Conservation (phyloP, 345 rosid genomes). For the Zanthoxylum bungeanum region DNA sequence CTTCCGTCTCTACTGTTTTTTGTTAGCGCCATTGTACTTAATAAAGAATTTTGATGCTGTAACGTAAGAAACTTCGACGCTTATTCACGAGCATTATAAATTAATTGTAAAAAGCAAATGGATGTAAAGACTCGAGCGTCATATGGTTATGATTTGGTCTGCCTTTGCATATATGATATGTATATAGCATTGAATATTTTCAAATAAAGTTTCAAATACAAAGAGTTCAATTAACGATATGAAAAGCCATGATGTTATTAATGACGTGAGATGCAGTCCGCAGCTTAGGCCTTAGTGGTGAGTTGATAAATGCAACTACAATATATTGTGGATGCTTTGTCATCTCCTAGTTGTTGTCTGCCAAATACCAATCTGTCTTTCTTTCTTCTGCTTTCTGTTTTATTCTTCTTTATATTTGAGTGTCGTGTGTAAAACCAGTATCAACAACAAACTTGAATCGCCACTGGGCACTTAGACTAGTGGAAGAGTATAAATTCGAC, state of each 20-base stretch:
- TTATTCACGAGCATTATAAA: no score
- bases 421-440: neutral
- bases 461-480: no score
- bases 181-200: neutral
- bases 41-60: no score
- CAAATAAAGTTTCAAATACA: neutral
- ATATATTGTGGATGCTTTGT: slow-evolving; percentile 22
- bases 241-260: neutral
- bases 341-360: slow-evolving; percentile 19
- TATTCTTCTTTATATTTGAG: neutral
- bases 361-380: neutral
- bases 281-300: slow-evolving; percentile 1
- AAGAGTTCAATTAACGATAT: neutral
- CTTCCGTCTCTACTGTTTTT: no score
- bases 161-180: neutral
- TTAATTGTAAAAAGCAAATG: no score
- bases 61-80: no score
- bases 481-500: no score
- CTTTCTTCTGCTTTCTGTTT: neutral
- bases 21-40: no score
- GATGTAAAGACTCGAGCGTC: no score
- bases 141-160: neutral
- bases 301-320: slow-evolving; percentile 15
- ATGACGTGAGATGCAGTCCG: neutral
- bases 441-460: neutral